phyloP scores from a whole-genome alignment of 164 flowering plant species.

The Vitis amurensis region DNA sequence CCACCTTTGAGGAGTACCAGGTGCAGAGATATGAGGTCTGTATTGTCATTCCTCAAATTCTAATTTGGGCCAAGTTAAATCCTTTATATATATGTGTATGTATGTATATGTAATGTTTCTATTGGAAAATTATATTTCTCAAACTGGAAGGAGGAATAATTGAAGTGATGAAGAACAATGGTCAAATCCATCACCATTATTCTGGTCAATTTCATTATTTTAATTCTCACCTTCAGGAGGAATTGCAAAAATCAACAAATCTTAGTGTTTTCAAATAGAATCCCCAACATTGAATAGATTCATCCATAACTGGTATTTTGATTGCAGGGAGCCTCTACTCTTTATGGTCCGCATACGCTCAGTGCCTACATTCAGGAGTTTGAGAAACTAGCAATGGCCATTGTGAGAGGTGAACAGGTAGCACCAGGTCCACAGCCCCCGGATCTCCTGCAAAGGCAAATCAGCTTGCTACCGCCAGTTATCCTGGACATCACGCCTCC shows the following conservation, averaged over 20 bases:
- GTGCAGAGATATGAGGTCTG: slow-evolving; percentile 95
- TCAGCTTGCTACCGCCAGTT: slow-evolving; percentile 85
- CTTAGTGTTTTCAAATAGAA: too few relatives aligned
- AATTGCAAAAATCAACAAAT: too few relatives aligned
- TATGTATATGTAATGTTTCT: too few relatives aligned
- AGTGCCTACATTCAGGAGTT: slow-evolving; percentile 95
- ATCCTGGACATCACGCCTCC: slow-evolving; percentile 70
- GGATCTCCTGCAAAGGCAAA: slow-evolving; percentile 78
- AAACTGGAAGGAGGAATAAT: too few relatives aligned
- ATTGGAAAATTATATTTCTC: too few relatives aligned
- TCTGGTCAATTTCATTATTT: too few relatives aligned
- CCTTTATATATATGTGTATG: too few relatives aligned
- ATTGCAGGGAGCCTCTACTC: slow-evolving; percentile 88
- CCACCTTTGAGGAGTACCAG: slow-evolving; percentile 91
- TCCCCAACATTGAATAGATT: too few relatives aligned
- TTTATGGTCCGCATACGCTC: slow-evolving; percentile 91
- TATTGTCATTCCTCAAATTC: background rate
- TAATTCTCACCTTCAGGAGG: too few relatives aligned
- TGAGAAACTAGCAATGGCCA: slow-evolving; percentile 77
- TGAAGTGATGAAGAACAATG: too few relatives aligned
- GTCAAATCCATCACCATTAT: too few relatives aligned
- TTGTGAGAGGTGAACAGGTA: slow-evolving; percentile 45
- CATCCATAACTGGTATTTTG: background rate
- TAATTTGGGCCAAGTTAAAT: too few relatives aligned
- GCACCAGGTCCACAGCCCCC: slow-evolving; percentile 81